These are phyloP conservation scores for Fusarium sp. DNA, from an alignment of 2,329 filamentous ascomycete species.

Conservation along the genomic window DNA sequence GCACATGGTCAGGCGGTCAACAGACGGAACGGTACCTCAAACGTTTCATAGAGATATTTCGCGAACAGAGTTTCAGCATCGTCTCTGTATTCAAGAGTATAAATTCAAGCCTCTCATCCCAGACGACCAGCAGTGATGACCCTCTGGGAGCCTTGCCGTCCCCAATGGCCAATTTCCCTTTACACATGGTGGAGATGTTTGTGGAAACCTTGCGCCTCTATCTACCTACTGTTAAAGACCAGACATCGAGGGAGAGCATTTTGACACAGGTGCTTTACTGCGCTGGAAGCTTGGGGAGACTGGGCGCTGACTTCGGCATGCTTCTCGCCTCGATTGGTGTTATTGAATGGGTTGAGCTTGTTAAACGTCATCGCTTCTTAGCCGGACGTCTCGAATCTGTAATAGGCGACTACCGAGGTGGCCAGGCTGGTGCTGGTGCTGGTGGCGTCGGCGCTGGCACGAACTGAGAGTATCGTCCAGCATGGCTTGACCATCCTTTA, in stretches of 20 bases:
- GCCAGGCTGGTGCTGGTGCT: constrained; percentile 9
- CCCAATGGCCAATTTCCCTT: constrained; percentile 83
- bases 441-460: constrained; percentile 16
- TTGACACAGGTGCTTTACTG: constrained; percentile 94
- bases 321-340: constrained; percentile 74
- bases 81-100: constrained; percentile 95
- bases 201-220: constrained; percentile 81
- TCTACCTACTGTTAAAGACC: constrained; percentile 84
- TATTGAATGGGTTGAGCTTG: constrained; percentile 87
- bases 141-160: constrained; percentile 75
- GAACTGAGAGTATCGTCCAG: constrained; percentile 10
- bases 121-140: constrained; percentile 30
- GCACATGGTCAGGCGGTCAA: constrained; percentile 77
- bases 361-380: constrained; percentile 87
- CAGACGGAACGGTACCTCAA: constrained; percentile 96
- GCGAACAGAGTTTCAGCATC: constrained; percentile 96
- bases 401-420: constrained; percentile 64
- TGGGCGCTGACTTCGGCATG: constrained; percentile 94
- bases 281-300: constrained; percentile 86
- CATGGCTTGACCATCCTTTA: constrained; percentile 23
- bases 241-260: constrained; percentile 84
- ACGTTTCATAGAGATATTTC: constrained; percentile 95
- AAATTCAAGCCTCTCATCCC: constrained; percentile 57
- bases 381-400: constrained; percentile 82
- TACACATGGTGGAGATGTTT: constrained; percentile 85